Evolutionary conservation across 2,329 filamentous ascomycete species (phyloP).

Genomic region (Talaromyces sp.): DNA sequence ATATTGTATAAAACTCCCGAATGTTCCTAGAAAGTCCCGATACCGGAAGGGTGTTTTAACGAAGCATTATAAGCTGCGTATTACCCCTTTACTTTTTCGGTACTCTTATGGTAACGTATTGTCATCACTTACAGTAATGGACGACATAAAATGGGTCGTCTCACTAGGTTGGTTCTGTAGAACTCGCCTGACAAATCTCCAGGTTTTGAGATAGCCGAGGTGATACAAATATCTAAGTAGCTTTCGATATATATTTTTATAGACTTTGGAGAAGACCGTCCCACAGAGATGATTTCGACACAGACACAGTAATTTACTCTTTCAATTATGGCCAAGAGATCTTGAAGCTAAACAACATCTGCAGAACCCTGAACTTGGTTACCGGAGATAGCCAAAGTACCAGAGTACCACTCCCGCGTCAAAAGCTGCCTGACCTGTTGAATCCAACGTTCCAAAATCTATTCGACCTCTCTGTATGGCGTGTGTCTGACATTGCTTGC

Average conservation of each 20-base stretch:
- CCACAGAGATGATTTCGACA: not conserved
- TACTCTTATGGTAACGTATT: not conserved
- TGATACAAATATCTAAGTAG: not conserved
- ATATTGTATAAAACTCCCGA: not conserved
- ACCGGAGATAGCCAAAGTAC: not conserved
- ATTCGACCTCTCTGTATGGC: not conserved
- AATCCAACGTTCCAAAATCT: not conserved
- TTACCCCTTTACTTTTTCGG: not conserved
- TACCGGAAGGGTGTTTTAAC: not conserved
- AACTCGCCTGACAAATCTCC: not conserved
- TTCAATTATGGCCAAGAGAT: not conserved
- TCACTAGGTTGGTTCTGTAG: not conserved
- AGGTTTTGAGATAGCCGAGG: not conserved
- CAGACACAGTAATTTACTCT: not conserved
- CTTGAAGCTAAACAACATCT: not conserved
- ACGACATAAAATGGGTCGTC: not conserved
- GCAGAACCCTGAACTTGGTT: not conserved
- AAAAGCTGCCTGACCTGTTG: not conserved
- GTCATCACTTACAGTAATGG: not conserved
- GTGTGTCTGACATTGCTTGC: not conserved
- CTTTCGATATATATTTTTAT: not conserved
- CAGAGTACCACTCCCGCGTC: not conserved
- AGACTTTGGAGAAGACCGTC: not conserved
- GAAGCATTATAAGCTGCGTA: not conserved
- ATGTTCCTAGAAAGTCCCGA: not conserved